phyloP scores from a whole-genome alignment of 1,139 yeast genomes.

The Candida tetrigidarum region DNA sequence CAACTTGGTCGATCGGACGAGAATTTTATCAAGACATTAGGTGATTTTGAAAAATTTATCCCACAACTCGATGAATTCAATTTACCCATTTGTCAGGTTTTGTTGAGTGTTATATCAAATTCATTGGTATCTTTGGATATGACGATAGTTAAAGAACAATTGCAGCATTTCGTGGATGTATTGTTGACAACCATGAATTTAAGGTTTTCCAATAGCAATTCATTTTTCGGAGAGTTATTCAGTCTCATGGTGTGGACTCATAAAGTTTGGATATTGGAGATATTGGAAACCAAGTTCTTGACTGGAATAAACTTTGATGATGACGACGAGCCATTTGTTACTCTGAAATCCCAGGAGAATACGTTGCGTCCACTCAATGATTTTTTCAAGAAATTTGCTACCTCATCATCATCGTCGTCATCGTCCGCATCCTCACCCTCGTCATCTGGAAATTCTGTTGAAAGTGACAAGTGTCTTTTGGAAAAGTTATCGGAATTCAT shows the following conservation, averaged over 20 bases:
- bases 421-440: conserved; percentile 39
- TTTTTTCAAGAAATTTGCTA: conserved; percentile 39
- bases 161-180: conserved; percentile 35
- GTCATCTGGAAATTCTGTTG: conserved; percentile 27
- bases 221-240: conserved; percentile 48
- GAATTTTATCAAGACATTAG: conserved; percentile 16
- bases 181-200: conserved; percentile 52
- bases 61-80: conserved; percentile 53
- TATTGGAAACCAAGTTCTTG: conserved; percentile 34
- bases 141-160: conserved; percentile 8
- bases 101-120: conserved; percentile 27
- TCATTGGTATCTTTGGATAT: conserved; percentile 3
- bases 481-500: conserved; percentile 24
- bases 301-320: conserved; percentile 19
- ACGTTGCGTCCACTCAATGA: conserved; percentile 37
- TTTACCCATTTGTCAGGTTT: conserved; percentile 54
- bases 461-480: conserved; percentile 24
- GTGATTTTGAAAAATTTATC: conserved; percentile 25
- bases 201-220: conserved; percentile 35
- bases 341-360: conserved; percentile 12
- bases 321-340: conserved; percentile 15
- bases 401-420: conserved; percentile 37
- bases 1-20: conserved; percentile 16
- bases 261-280: conserved; percentile 31
- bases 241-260: conserved; percentile 34